Base-by-base conservation (phyloP, 345 rosid genomes). In the Diplotaxis tenuifolia region DNA sequence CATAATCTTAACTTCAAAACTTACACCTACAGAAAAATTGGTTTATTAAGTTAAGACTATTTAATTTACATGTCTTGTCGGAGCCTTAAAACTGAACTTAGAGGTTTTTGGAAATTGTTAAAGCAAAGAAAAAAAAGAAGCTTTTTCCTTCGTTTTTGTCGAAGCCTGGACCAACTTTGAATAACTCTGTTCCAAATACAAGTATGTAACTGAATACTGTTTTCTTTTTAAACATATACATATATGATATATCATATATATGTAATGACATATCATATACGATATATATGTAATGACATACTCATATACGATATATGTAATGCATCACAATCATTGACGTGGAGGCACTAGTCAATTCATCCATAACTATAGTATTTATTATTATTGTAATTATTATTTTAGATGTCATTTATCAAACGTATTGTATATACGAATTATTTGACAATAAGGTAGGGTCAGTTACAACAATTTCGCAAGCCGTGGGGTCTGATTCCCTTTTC, bases 371-470 rank as follows among this genome's bases (percentile, higher is more conserved):
- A 49, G 56, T 45, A 77, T 49, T 45, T 68, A 66, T 67, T 70
- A 60, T 57, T 18, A 9, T 31, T 70, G 36, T 62, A 60, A 59
- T 20, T 59, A 59, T 74, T 65, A 38, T 58, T 60, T 34, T 36
- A 36, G 31, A 34, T 71, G 67, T 63, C 70, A 70, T 55, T 21
- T 63, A 71, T 58, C 56, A 71, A 64, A 65, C 34, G 52, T 66
- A 59, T 65, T 71, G 54, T 68, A 45, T 64, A 70, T 34, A 70
- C 72, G 67, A 31, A 67, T 70, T 66, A 72, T 70, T 70, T 56
- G 67, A 68, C 62, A 75, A 78, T 82, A 78, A 49, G 84, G 85
- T 85, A 70, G 87, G 89, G 83, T 79, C 84, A 22, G 86, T 77
- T 75, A 47, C 72, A 69, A 60, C 67, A 71, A 60, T 75, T 45